Evolutionary conservation across 139 green algal species (phyloP).

Genomic region (Nannochloris sp.): DNA sequence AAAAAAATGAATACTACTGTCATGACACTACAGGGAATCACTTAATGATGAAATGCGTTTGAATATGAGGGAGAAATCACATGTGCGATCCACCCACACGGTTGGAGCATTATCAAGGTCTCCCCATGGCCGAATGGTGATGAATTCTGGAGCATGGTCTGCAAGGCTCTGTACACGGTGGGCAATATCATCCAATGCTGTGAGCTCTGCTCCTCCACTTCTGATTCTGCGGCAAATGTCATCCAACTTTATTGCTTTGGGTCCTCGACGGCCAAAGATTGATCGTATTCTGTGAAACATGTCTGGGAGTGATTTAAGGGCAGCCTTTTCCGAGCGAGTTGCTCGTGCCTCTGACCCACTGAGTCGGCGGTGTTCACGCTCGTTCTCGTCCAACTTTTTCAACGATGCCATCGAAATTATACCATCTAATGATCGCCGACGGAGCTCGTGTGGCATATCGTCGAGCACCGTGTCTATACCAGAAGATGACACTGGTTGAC

Average conservation of each 20-base stretch:
- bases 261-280: conserved; percentile 23
- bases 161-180: conserved; percentile 10
- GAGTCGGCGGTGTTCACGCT: background rate
- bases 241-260: conserved; percentile 11
- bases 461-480: conserved; percentile 7
- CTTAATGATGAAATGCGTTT: too few species aligned
- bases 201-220: conserved; percentile 3
- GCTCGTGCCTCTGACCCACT: conserved; percentile 14
- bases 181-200: conserved; percentile 1
- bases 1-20: too few species aligned
- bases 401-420: conserved; percentile 18
- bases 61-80: background rate
- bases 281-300: conserved; percentile 19
- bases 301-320: conserved; percentile 17
- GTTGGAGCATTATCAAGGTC: conserved; percentile 18
- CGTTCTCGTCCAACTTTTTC: conserved; percentile 7
- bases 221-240: conserved; percentile 13
- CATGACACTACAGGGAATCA: too few species aligned
- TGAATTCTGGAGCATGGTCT: conserved; percentile 19
- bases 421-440: conserved; percentile 17
- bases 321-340: background rate
- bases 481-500: background rate
- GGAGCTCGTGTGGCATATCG: conserved; percentile 15
- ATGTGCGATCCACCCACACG: conserved; percentile 20
- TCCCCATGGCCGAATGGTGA: conserved; percentile 18